Evolutionary conservation across 176 grass and related monocot species (phyloP).

Genomic region (Oryza australiensis): DNA sequence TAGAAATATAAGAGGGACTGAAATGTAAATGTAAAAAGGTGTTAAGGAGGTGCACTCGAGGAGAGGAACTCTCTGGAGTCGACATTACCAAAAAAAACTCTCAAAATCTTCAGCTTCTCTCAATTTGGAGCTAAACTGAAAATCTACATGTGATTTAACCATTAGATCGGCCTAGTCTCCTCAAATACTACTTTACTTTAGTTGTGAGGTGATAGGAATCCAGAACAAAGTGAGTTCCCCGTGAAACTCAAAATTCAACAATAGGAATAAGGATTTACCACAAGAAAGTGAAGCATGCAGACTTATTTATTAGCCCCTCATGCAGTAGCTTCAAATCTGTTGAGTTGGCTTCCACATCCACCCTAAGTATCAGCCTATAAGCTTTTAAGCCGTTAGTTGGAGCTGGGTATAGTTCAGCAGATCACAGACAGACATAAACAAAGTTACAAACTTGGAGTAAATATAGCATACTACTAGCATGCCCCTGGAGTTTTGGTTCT

Average conservation of each 20-base stretch:
- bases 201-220: not conserved
- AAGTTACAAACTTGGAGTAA: not conserved
- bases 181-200: constrained; percentile 9
- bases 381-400: constrained; percentile 24
- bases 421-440: not conserved
- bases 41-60: too few relatives aligned
- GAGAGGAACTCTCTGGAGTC: too few relatives aligned
- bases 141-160: not conserved
- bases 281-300: constrained; percentile 30
- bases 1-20: too few relatives aligned
- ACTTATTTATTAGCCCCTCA: constrained; percentile 21
- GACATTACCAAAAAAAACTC: too few relatives aligned
- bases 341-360: constrained; percentile 24
- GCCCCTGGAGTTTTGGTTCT: not conserved
- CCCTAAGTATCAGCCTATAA: not conserved
- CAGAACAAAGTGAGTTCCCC: not conserved
- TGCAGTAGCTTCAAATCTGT: constrained; percentile 19
- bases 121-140: not conserved
- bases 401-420: constrained; percentile 27
- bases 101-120: too few relatives aligned
- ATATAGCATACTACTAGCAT: not conserved
- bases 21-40: too few relatives aligned
- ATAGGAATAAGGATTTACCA: constrained; percentile 29
- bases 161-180: not conserved
- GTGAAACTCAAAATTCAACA: not conserved